Conservation (phyloP, 1,284 basidiomycete genomes). For the Fomitiporia mediterranea region DNA sequence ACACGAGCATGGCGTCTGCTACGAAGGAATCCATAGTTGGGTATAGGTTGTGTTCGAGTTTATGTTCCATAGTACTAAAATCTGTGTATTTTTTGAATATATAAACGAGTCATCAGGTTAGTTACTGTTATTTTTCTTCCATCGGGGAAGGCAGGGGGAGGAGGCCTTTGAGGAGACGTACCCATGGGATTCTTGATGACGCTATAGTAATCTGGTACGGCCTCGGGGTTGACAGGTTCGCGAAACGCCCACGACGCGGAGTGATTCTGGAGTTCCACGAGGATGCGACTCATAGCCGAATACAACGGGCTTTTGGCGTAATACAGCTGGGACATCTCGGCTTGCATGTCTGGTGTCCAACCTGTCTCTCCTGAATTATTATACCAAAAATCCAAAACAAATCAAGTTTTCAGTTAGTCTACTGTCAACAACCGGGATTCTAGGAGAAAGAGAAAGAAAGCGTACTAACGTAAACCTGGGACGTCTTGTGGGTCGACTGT, state of each 20-base stretch:
- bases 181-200: conserved; percentile 94
- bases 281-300: conserved; percentile 75
- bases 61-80: conserved; percentile 89
- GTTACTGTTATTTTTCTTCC: no score
- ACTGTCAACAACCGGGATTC: not conserved
- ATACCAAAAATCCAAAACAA: no score
- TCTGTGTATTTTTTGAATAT: conserved; percentile 56
- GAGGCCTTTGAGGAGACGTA: conserved; percentile 34
- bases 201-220: conserved; percentile 90
- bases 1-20: conserved; percentile 80
- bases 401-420: no score
- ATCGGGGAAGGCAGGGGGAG: no score
- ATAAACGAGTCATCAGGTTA: no score
- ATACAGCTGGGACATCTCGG: conserved; percentile 9
- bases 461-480: conserved; percentile 73
- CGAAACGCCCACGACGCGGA: conserved; percentile 87
- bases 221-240: conserved; percentile 75
- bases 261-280: conserved; percentile 81
- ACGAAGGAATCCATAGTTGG: conserved; percentile 73
- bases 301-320: conserved; percentile 44
- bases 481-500: conserved; percentile 69
- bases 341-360: conserved; percentile 81
- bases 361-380: conserved; percentile 78
- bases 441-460: conserved; percentile 4
- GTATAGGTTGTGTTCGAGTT: conserved; percentile 83